Evolutionary conservation across 345 rosid genomes (phyloP), one percentile per base, ranked within the genome.

Genomic region (Noccaea bulbosa): DNA sequence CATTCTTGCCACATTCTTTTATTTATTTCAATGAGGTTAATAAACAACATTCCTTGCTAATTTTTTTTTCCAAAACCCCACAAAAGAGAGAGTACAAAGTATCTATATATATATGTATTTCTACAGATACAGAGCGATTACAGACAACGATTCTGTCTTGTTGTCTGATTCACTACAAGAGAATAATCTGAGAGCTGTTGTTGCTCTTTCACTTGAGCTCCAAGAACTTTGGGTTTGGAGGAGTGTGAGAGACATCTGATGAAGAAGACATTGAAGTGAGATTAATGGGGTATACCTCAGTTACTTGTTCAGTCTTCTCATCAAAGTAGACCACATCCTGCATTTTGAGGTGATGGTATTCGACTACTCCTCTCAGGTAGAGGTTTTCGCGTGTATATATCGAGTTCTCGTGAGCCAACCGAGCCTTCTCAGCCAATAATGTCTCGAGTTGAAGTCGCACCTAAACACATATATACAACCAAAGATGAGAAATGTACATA

Each of bases 281-380:
- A 74, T 80, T 87, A 61, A 78, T 65, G 27, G 98, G 90, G 75
- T 93, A 85, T 20, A 93, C 92, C 85, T 93, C 96, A 11, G 87
- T 83, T 10, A 91, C 91, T 74, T 91, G 90, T 83, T 94, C 97
- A 34, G 82, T 81, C 55, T 80, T 81, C 81, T 94, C 97, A 43
- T 94, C 96, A 68, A 91, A 81, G 81, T 91, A 94, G 27, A 94
- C 83, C 47, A 94, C 91, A 78, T 91, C 96, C 63, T 94, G 99
- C 99, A 91, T 94, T 1, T 93, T 89, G 38, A 94, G 93, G 70
- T 94, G 99, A 62, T 89, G 97, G 74, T 89, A 94, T 76, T 94
- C 99, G 6, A 94, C 93, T 34, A 94, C 87, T 75, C 93, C 99
- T 79, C 96, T 82, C 56, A 94, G 84, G 76, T 85, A 91, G 41